Conservation (phyloP, 2,329 filamentous ascomycete genomes). For the Esteya vermicola region DNA sequence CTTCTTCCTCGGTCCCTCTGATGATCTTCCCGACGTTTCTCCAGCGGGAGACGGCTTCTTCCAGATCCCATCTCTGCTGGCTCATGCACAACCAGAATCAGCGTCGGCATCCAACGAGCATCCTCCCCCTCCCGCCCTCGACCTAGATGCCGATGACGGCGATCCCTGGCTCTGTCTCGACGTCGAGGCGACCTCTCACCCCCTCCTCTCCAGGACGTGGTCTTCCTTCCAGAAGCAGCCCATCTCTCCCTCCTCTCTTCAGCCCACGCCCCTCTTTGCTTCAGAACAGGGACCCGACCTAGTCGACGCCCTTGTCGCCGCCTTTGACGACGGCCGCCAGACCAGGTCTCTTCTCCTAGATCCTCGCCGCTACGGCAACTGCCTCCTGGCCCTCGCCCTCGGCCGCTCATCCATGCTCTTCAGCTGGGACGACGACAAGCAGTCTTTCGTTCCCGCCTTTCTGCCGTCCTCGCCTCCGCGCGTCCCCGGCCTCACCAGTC, state of each 20-base stretch:
- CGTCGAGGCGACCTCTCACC: constrained; percentile 12
- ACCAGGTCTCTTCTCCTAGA: constrained; percentile 25
- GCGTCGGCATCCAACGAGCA: not conserved
- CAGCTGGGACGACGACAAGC: constrained; percentile 35
- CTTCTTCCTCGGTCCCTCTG: no score
- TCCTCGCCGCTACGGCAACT: constrained; percentile 33
- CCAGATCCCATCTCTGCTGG: constrained; percentile 22
- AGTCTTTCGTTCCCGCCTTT: not conserved
- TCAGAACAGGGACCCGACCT: constrained; percentile 52
- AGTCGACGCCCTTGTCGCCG: constrained; percentile 48
- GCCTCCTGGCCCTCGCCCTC: constrained; percentile 51
- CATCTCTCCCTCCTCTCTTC: no score
- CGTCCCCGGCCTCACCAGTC: constrained; percentile 40
- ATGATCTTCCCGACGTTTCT: no score
- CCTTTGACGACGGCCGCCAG: not conserved
- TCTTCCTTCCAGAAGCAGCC: constrained; percentile 42
- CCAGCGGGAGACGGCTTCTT: no score
- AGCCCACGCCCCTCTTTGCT: constrained; percentile 36
- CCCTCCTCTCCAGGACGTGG: constrained; percentile 49
- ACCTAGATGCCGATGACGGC: constrained; percentile 18
- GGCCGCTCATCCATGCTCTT: constrained; percentile 63
- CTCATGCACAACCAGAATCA: no score
- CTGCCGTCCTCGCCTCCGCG: constrained; percentile 25
- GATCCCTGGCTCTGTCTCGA: constrained; percentile 35
- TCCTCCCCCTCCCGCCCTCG: constrained; percentile 33